Evolutionary conservation across 768 basidiomycete species (phyloP), one percentile per base, ranked within the genome.

Genomic region (Goffeauzyma gilvescens): DNA sequence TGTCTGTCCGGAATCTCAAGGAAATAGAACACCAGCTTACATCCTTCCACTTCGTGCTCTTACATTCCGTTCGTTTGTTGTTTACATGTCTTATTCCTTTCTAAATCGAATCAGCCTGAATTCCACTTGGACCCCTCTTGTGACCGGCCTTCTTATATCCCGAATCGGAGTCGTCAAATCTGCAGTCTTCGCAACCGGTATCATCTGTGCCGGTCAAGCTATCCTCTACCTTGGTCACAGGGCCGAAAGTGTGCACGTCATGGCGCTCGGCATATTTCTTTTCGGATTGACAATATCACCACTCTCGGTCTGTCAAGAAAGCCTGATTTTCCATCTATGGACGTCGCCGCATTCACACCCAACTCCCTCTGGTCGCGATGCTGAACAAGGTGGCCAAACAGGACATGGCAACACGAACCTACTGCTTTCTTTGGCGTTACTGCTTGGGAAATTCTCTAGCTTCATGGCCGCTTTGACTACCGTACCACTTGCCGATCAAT

Each of bases 301-400:
- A 0, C 66, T 86, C 5, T 75, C 81, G 1, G 82, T 86, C 6
- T 75, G 79, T 1, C 83, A 66, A 42, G 82, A 85, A 60, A 78
- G 78, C 5, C 82, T 83, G 50, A 80, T 85, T 39, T 78, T 82
- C 32, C 76, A 78, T 20, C 80, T 80, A 65, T 84, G 82, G 67
- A 73, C 72, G 49, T 72, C 75, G 0, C 30, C 18, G n/a, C n/a
- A n/a, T n/a, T n/a, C n/a, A n/a, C n/a, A n/a, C n/a, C n/a, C n/a
- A n/a, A n/a, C n/a, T n/a, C n/a, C n/a, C n/a, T n/a, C n/a, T n/a
- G n/a, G n/a, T n/a, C n/a, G n/a, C n/a, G n/a, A n/a, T n/a, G n/a
- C n/a, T n/a, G n/a, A n/a, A n/a, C n/a, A n/a, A n/a, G n/a, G n/a
- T n/a, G n/a, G n/a, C n/a, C n/a, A n/a, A n/a, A n/a, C n/a, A n/a